Conservation (phyloP, 345 rosid genomes). For the Moricandia moricandioides region DNA sequence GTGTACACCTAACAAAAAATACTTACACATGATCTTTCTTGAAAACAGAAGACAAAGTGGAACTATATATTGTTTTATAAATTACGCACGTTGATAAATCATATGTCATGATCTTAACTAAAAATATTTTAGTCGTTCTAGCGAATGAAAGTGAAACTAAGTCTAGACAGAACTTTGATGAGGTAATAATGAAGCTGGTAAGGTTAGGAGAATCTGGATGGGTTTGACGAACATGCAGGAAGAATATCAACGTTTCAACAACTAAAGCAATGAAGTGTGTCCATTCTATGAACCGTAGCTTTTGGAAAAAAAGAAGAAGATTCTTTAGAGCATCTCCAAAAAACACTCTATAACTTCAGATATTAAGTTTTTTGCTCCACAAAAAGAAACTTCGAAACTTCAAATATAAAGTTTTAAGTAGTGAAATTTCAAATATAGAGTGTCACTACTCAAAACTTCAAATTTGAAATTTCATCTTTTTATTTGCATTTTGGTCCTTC, state of each 20-base stretch:
- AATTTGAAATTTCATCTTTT: too few species aligned
- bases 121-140: conserved; percentile 1
- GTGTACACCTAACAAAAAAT: neutral
- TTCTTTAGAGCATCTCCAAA: neutral
- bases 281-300: conserved; percentile 21
- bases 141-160: conserved; percentile 1
- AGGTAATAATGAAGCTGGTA: conserved; percentile 33
- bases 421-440: too few species aligned
- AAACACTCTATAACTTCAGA: too few species aligned
- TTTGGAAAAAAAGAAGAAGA: neutral
- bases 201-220: conserved; percentile 37
- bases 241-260: conserved; percentile 35
- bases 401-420: too few species aligned
- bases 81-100: neutral
- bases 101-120: neutral
- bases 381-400: too few species aligned
- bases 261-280: conserved; percentile 37
- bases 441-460: too few species aligned
- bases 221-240: conserved; percentile 31
- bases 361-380: too few species aligned
- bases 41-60: conserved; percentile 4
- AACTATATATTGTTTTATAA: conserved; percentile 3
- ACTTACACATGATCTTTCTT: neutral
- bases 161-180: conserved; percentile 2
- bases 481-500: too few species aligned